Evolutionary conservation across 2,329 filamentous ascomycete species (phyloP).

Genomic region (Penicillium sp.): DNA sequence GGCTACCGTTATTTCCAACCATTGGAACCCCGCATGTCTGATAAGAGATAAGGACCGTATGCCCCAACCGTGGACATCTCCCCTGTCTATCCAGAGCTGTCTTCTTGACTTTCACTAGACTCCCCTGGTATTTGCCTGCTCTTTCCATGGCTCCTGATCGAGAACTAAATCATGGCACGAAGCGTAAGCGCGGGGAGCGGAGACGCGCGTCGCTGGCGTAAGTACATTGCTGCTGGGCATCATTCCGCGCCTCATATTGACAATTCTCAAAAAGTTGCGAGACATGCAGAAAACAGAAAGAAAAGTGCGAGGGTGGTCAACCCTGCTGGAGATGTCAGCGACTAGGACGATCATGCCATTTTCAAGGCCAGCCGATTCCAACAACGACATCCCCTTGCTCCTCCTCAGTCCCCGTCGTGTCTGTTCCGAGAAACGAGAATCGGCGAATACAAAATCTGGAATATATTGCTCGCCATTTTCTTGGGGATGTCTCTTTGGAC

Average conservation of each 20-base stretch:
- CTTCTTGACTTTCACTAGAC: neutral
- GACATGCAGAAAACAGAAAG: conserved; percentile 53
- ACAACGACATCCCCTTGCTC: conserved; percentile 22
- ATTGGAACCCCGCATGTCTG: neutral
- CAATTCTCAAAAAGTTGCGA: conserved; percentile 44
- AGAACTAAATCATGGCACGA: neutral
- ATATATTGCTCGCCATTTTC: conserved; percentile 14
- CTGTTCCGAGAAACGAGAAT: neutral
- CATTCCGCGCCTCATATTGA: neutral
- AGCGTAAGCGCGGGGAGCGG: conserved; percentile 14
- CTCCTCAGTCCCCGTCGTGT: neutral
- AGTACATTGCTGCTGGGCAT: neutral
- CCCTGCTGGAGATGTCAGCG: conserved; percentile 53
- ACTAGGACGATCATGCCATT: conserved; percentile 49
- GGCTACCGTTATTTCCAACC: neutral
- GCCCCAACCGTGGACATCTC: too few relatives aligned
- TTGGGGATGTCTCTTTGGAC: conserved; percentile 15
- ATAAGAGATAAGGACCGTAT: neutral
- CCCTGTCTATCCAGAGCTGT: neutral
- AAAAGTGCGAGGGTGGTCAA: conserved; percentile 55
- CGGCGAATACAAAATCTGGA: conserved; percentile 11
- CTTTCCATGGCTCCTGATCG: neutral
- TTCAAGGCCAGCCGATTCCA: conserved; percentile 37
- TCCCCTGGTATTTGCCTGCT: neutral
- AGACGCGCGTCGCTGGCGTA: conserved; percentile 17